Conservation (phyloP, 1,284 basidiomycete species). For the Fomitopsis pinicola region DNA sequence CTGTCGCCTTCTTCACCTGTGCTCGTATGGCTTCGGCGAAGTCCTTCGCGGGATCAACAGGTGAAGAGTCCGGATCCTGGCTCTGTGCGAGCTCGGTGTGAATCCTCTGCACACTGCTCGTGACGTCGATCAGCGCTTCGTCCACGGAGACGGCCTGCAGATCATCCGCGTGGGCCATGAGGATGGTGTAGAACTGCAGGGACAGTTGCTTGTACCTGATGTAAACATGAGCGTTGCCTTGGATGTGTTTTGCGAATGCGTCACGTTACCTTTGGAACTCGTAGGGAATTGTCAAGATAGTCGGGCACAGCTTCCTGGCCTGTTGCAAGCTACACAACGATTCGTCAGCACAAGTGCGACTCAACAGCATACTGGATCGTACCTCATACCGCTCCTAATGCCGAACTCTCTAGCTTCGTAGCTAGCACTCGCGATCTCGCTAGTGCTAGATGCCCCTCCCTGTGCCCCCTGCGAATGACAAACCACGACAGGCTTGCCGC, state of each 20-base stretch:
- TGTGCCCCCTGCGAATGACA: conserved; percentile 85
- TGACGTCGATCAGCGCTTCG: conserved; percentile 91
- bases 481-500: conserved; percentile 87
- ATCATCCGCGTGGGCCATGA: conserved; percentile 87
- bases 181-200: conserved; percentile 86
- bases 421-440: conserved; percentile 92
- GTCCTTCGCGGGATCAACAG: conserved; percentile 59
- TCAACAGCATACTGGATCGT: conserved; percentile 12
- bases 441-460: conserved; percentile 74
- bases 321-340: conserved; percentile 64
- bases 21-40: conserved; percentile 80
- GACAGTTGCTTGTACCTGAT: conserved; percentile 79
- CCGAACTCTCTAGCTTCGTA: conserved; percentile 91
- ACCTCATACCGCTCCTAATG: conserved; percentile 94
- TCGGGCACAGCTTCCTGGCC: conserved; percentile 75
- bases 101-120: conserved; percentile 55
- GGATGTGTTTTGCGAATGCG: background rate
- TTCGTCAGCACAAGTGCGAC: background rate
- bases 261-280: conserved; percentile 69
- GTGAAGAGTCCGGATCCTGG: conserved; percentile 24
- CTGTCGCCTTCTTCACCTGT: conserved; percentile 72
- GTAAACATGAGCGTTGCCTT: background rate
- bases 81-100: conserved; percentile 22
- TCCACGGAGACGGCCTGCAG: conserved; percentile 96
- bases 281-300: conserved; percentile 82